Evolutionary conservation across 1,139 yeast species (phyloP).

Genomic region (Yamadazyma sp.): DNA sequence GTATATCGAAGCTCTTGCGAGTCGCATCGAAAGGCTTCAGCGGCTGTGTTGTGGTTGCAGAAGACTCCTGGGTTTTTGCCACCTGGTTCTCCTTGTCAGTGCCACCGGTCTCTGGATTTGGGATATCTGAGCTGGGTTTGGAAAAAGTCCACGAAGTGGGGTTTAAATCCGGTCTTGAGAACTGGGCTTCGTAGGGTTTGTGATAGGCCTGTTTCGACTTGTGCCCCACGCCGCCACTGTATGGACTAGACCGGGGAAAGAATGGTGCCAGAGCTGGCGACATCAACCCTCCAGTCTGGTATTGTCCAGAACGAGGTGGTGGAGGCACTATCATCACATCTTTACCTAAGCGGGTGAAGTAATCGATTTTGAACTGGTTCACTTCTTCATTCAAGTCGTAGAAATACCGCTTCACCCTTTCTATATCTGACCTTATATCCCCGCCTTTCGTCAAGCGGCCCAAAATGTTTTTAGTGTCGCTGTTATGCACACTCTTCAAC

Average conservation of each 20-base stretch:
- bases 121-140: too few relatives aligned
- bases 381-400: slow-evolving; percentile 14
- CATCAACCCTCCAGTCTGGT: too few relatives aligned
- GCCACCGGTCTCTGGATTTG: too few relatives aligned
- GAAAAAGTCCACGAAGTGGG: too few relatives aligned
- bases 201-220: too few relatives aligned
- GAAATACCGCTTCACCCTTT: slow-evolving; percentile 10
- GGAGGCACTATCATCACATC: slow-evolving; percentile 14
- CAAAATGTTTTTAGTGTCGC: slow-evolving; percentile 13
- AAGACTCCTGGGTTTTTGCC: too few relatives aligned
- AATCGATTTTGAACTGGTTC: slow-evolving; percentile 14
- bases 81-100: too few relatives aligned
- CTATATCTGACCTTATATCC: slow-evolving; percentile 17
- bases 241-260: not conserved
- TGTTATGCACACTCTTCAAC: slow-evolving; percentile 5
- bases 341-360: slow-evolving; percentile 11
- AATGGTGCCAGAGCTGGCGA: not conserved
- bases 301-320: too few relatives aligned
- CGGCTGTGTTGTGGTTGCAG: too few relatives aligned
- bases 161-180: too few relatives aligned
- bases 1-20: slow-evolving; percentile 22
- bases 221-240: not conserved
- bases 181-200: too few relatives aligned
- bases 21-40: not conserved
- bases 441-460: slow-evolving; percentile 21